Base-by-base conservation (phyloP, 345 rosid species). In the Toxicodendron radicans region DNA sequence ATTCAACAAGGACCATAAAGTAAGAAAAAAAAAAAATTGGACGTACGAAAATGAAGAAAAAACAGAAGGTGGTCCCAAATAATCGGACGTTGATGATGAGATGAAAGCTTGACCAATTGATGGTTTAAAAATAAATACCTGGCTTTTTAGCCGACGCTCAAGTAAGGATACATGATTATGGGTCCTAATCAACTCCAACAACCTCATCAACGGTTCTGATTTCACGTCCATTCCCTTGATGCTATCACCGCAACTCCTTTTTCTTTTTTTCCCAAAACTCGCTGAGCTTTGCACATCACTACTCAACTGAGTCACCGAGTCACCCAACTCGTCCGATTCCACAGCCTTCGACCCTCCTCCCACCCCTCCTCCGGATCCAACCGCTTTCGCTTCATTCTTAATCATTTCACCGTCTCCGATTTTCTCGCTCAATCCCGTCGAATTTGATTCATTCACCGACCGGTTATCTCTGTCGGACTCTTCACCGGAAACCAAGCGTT, bases 381-480 rank as follows among this genome's bases (percentile, higher is more conserved):
- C 75, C 72, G 65, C 76, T 38, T 77, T 66, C 58, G 78, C 59
- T 58, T 73, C 82, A 7, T 1, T 68, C 49, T 16, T 73, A 7
- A 62, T 56, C 16, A 48, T 9, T 30, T 21, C 35, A 30, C 46
- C 74, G 20, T 63, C n/a, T 69, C 57, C 83, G 57, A 58, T 66
- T 76, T 81, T 79, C 21, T 49, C 77, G 51, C 78, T 85, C 73
- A 83, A 78, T 30, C 75, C 88, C 1, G 94, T 88, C n/a, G 95
- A 92, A 79, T 90, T 92, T 53, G 97, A 92, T 82, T 86, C 97
- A 83, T 90, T 92, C 27, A 86, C 88, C 43, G 95, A 92, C 72
- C 89, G 79, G 68, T 85, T 82, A 12, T 89, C 92, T 57, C 87
- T 71, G 65, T 86, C 95, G 23, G 90, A 83, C 41, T 83, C 92